These are phyloP conservation scores for Fomitopsis pulvina DNA, from an alignment of 768 basidiomycete species.

Conservation along the genomic window DNA sequence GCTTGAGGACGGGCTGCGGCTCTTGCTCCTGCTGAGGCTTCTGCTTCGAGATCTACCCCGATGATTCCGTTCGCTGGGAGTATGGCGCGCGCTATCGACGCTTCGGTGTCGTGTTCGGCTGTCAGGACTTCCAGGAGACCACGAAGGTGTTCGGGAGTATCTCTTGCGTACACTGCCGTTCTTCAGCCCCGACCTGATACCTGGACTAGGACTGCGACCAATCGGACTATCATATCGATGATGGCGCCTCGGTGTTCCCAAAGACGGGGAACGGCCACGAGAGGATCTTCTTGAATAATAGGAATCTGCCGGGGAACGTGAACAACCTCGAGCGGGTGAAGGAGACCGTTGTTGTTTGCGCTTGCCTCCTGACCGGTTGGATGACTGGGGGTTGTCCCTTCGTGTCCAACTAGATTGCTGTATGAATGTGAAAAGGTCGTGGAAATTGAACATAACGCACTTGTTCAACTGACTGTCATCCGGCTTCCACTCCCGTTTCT, in stretches of 20 bases:
- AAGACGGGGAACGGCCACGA: constrained; percentile 55
- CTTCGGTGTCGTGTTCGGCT: too few species aligned
- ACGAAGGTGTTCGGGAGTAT: constrained; percentile 24
- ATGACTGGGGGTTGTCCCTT: constrained; percentile 40
- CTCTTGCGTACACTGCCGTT: constrained; percentile 28
- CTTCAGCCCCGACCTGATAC: constrained; percentile 30
- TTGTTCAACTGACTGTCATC: constrained; percentile 73
- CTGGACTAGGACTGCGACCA: constrained; percentile 42
- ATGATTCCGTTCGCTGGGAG: background rate
- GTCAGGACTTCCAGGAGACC: constrained; percentile 17
- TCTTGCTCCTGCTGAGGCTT: constrained; percentile 50
- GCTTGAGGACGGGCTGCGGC: constrained; percentile 37
- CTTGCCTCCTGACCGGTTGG: constrained; percentile 32
- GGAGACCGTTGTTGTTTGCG: constrained; percentile 37
- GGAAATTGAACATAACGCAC: constrained; percentile 34
- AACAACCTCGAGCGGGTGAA: constrained; percentile 50
- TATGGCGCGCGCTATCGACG: constrained; percentile 21
- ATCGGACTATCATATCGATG: constrained; percentile 46
- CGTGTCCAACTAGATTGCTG: constrained; percentile 51
- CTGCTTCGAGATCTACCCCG: constrained; percentile 12
- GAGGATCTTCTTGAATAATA: constrained; percentile 58
- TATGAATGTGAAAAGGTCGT: constrained; percentile 8
- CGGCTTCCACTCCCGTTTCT: constrained; percentile 36
- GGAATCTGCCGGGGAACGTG: constrained; percentile 59
- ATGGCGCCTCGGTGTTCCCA: constrained; percentile 52